A percentile compares a stretch with the other conserved stretches of the same genome.
Evolutionary conservation across 2,329 filamentous ascomycete genomes (phyloP).

Genomic region (Coniochaeta prunicola): DNA sequence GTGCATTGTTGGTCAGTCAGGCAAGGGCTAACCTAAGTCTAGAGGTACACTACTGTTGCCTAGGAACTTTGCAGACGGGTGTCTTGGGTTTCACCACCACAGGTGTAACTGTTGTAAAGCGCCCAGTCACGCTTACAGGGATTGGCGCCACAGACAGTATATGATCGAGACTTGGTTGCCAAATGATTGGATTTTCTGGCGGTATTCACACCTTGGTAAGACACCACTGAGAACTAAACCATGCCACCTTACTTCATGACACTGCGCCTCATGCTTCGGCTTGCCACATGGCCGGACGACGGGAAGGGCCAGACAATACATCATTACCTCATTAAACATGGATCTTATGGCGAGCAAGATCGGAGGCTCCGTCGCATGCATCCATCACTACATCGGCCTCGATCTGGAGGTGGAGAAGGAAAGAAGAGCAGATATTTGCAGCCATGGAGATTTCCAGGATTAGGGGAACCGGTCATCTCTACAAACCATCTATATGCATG

Average conservation of each 20-base stretch:
- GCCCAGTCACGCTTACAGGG: too few relatives aligned
- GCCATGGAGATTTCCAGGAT: not conserved
- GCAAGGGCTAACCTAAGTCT: too few relatives aligned
- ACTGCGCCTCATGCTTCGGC: not conserved
- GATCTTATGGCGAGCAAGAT: not conserved
- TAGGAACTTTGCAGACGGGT: too few relatives aligned
- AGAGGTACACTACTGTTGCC: too few relatives aligned
- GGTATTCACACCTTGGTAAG: not conserved
- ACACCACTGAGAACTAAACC: not conserved
- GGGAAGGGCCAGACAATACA: not conserved
- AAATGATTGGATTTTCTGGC: too few relatives aligned
- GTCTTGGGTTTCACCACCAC: too few relatives aligned
- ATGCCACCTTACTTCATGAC: not conserved
- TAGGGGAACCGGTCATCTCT: not conserved
- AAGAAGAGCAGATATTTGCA: not conserved
- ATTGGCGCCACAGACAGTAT: too few relatives aligned
- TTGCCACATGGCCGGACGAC: not conserved
- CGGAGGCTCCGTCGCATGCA: not conserved
- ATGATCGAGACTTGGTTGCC: too few relatives aligned
- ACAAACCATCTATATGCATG: not conserved
- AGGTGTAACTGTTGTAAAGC: too few relatives aligned
- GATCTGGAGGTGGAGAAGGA: not conserved
- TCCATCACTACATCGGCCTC: not conserved
- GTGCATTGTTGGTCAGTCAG: too few relatives aligned
- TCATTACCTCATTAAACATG: not conserved